A percentile compares a stretch with the other conserved stretches of the same genome.
Evolutionary conservation across 768 basidiomycete species (phyloP).

Genomic region (Suillus plorans): DNA sequence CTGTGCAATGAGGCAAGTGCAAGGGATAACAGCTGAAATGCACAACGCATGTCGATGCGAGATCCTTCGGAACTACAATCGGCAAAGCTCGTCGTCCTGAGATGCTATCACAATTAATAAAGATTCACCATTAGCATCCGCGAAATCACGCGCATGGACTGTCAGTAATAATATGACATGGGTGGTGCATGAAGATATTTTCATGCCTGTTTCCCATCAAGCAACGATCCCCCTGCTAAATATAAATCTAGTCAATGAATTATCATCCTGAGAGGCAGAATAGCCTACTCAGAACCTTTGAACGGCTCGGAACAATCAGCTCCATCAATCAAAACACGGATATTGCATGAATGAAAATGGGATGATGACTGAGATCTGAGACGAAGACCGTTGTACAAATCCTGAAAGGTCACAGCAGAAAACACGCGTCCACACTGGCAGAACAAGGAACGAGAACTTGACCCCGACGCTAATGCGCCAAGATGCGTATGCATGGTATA

Average conservation of each 20-base stretch:
- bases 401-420: not conserved
- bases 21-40: constrained; percentile 16
- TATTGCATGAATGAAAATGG: not conserved
- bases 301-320: constrained; percentile 2
- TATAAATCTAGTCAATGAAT: not conserved
- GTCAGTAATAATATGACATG: constrained; percentile 33
- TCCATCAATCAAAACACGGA: no score
- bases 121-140: constrained; percentile 30
- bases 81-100: constrained; percentile 29
- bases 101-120: not conserved
- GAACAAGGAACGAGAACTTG: not conserved
- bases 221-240: not conserved
- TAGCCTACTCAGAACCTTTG: constrained; percentile 23
- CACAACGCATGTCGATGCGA: constrained; percentile 12
- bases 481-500: not conserved
- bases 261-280: not conserved
- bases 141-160: constrained; percentile 37
- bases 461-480: not conserved
- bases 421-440: not conserved
- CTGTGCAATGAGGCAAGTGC: constrained; percentile 12
- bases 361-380: not conserved
- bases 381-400: not conserved
- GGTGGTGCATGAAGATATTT: constrained; percentile 24
- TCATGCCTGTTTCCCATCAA: constrained; percentile 15
- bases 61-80: constrained; percentile 22